Percentiles rank a stretch among this genome's conserved stretches.
Conservation (phyloP, 1,284 basidiomycete genomes). For the Sporisorium reilianum region DNA sequence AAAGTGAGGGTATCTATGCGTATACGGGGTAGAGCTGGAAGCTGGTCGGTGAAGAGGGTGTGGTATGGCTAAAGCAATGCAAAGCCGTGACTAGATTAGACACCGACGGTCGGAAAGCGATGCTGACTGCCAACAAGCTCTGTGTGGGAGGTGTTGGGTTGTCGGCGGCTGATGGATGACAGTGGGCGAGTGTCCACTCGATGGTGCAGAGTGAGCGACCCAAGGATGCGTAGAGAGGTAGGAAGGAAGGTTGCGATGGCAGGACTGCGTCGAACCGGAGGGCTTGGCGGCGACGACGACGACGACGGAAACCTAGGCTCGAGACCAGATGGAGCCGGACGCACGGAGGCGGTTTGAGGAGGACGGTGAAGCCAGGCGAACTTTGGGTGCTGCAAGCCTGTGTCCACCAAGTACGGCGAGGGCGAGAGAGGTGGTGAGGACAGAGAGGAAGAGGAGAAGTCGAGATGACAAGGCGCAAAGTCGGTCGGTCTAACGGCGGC, state of each 20-base stretch:
- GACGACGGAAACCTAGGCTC: neutral
- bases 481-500: no score
- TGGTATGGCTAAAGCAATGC: slow-evolving; percentile 2
- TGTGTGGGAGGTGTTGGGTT: neutral
- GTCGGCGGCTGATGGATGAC: neutral
- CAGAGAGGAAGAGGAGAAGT: neutral
- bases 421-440: neutral
- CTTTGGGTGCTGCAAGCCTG: neutral
- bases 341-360: neutral
- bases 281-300: neutral
- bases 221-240: neutral
- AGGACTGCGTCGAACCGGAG: neutral
- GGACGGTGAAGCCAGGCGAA: slow-evolving; percentile 4
- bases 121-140: neutral
- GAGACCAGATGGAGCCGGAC: neutral
- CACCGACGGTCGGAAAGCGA: neutral
- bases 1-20: neutral
- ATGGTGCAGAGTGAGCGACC: neutral
- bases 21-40: slow-evolving; percentile 2
- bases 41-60: neutral
- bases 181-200: neutral
- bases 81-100: neutral
- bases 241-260: neutral
- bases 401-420: neutral
- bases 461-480: neutral